phyloP scores from a whole-genome alignment of 805 yeast genomes.

The Saccharomyces paradoxus region DNA sequence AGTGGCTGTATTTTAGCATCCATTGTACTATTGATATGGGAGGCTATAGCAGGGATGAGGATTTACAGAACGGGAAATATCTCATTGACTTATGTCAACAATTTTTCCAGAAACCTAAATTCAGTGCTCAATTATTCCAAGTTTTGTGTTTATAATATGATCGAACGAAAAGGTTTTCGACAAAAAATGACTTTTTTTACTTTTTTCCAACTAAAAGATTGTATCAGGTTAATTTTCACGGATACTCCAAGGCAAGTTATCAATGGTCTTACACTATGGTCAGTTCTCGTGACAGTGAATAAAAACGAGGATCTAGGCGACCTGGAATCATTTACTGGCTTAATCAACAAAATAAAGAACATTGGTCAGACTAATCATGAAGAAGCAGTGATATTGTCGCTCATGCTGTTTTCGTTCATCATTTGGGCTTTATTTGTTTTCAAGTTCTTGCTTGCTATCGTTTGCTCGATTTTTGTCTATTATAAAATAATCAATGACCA shows the following conservation, averaged over 20 bases:
- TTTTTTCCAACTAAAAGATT: conserved; percentile 57
- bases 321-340: conserved; percentile 20
- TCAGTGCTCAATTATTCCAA: conserved; percentile 52
- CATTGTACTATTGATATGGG: conserved; percentile 48
- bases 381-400: conserved; percentile 64
- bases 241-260: conserved; percentile 85
- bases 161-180: conserved; percentile 54
- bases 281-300: conserved; percentile 34
- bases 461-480: conserved; percentile 45
- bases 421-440: conserved; percentile 66
- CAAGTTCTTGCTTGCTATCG: conserved; percentile 46
- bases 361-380: conserved; percentile 55
- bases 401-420: conserved; percentile 67
- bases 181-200: conserved; percentile 63
- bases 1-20: conserved; percentile 74
- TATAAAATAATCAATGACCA: conserved; percentile 35
- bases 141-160: conserved; percentile 64
- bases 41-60: conserved; percentile 48
- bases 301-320: conserved; percentile 25
- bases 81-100: conserved; percentile 60
- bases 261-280: conserved; percentile 64
- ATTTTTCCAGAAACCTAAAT: conserved; percentile 50
- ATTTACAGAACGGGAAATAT: conserved; percentile 55
- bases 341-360: conserved; percentile 39
- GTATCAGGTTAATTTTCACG: conserved; percentile 56